Percentiles rank a stretch among this genome's conserved stretches.
These are phyloP conservation scores for Aspergillus ostianus DNA, from an alignment of 495 filamentous ascomycete species.

Conservation along the genomic window DNA sequence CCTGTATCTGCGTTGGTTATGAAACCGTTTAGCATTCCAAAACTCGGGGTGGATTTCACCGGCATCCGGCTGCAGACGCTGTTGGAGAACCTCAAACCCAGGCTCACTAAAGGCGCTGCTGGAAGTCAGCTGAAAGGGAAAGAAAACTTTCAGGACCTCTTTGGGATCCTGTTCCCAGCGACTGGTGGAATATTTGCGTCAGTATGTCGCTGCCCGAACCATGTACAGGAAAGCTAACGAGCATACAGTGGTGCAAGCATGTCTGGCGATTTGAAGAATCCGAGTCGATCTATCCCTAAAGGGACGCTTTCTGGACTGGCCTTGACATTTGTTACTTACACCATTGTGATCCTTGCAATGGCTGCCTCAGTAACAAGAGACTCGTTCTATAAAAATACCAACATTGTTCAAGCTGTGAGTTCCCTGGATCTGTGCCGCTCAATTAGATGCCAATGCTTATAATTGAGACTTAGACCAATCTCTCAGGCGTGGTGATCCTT, in stretches of 20 bases:
- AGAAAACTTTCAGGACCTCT: slow-evolving; percentile 79
- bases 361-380: slow-evolving; percentile 71
- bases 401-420: slow-evolving; percentile 72
- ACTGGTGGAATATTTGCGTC: slow-evolving; percentile 72
- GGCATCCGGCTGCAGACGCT: slow-evolving; percentile 70
- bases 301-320: slow-evolving; percentile 76
- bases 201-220: slow-evolving; percentile 20
- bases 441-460: not conserved
- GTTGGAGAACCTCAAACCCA: slow-evolving; percentile 66
- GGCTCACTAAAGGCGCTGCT: slow-evolving; percentile 63
- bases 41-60: slow-evolving; percentile 69
- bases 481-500: slow-evolving; percentile 70
- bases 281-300: slow-evolving; percentile 79
- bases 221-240: slow-evolving; percentile 21
- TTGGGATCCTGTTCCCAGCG: slow-evolving; percentile 84
- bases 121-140: slow-evolving; percentile 63
- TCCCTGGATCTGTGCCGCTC: not conserved
- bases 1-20: slow-evolving; percentile 69
- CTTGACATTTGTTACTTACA: slow-evolving; percentile 73
- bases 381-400: slow-evolving; percentile 72
- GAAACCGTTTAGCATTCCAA: slow-evolving; percentile 61
- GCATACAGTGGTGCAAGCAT: slow-evolving; percentile 70
- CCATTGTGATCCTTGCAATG: slow-evolving; percentile 76
- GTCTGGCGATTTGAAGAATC: slow-evolving; percentile 82
- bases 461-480: slow-evolving; percentile 51